Evolutionary conservation across 352 stramenopile genomes (phyloP).

Genomic region (Blastocystis sp.): DNA sequence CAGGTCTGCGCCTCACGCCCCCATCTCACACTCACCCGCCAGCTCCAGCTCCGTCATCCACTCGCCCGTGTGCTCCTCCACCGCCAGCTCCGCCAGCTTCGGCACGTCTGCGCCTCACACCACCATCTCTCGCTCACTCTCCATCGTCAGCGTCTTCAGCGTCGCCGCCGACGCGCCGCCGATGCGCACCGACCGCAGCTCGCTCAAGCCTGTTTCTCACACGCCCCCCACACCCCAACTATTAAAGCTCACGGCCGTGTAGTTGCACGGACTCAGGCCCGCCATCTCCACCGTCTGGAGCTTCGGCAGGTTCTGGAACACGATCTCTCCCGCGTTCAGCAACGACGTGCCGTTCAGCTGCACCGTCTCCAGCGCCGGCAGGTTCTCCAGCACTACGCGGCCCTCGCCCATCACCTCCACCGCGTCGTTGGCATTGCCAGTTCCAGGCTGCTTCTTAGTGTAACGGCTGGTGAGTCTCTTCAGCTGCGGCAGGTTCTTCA

Average conservation of each 20-base stretch:
- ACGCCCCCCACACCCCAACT: neutral
- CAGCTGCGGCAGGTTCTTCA: neutral
- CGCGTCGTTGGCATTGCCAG: neutral
- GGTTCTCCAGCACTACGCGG: neutral
- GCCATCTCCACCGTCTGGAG: neutral
- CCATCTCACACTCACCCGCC: neutral
- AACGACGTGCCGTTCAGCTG: neutral
- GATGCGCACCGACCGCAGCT: neutral
- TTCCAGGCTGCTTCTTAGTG: no score
- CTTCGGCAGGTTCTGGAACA: slow-evolving; percentile 1
- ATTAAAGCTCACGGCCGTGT: neutral
- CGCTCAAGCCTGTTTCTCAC: neutral
- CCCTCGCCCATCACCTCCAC: neutral
- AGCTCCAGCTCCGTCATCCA: neutral
- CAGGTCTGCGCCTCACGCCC: neutral
- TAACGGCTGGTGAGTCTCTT: neutral
- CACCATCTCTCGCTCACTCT: neutral
- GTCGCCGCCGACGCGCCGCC: neutral
- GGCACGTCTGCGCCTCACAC: neutral
- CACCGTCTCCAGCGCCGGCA: neutral
- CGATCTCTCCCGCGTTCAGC: neutral
- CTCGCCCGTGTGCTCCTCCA: neutral
- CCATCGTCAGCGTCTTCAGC: no score
- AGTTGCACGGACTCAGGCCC: neutral
- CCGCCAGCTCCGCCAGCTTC: neutral